Evolutionary conservation across 176 grass and related monocot genomes (phyloP).

Genomic region (Aegilops sharonensis): DNA sequence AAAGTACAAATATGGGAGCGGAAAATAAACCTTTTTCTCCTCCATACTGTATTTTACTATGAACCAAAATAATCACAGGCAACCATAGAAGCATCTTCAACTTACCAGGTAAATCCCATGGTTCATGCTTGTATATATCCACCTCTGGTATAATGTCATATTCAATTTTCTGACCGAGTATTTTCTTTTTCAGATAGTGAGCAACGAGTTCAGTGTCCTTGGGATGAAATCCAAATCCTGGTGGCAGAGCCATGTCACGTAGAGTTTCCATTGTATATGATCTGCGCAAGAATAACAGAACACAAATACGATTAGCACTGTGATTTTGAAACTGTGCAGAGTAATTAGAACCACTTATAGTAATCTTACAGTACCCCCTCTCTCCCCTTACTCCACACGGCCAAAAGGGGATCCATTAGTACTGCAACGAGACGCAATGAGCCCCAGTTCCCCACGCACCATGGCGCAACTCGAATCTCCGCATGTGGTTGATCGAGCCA

Average conservation of each 20-base stretch:
- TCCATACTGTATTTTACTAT: not conserved
- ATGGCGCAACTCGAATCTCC: not conserved
- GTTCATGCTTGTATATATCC: constrained; percentile 98
- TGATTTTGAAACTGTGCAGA: not conserved
- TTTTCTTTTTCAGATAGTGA: constrained; percentile 83
- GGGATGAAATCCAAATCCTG: constrained; percentile 91
- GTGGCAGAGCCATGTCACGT: constrained; percentile 46
- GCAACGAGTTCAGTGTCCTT: constrained; percentile 73
- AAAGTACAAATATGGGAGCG: not conserved
- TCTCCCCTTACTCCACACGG: not conserved
- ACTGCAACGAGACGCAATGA: not conserved
- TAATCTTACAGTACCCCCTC: not conserved
- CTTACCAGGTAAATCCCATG: constrained; percentile 95
- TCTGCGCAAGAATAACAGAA: constrained; percentile 22
- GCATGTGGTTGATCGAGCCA: not conserved
- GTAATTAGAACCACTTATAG: not conserved
- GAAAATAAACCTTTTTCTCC: not conserved
- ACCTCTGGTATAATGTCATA: constrained; percentile 65
- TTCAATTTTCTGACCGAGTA: constrained; percentile 66
- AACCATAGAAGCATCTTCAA: not conserved
- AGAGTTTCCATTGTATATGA: constrained; percentile 57
- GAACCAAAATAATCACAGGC: not conserved
- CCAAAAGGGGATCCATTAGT: not conserved
- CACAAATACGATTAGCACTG: not conserved
- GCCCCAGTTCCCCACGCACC: not conserved